Evolutionary conservation across 768 basidiomycete genomes (phyloP).

Genomic region (Collybiopsis confluens): DNA sequence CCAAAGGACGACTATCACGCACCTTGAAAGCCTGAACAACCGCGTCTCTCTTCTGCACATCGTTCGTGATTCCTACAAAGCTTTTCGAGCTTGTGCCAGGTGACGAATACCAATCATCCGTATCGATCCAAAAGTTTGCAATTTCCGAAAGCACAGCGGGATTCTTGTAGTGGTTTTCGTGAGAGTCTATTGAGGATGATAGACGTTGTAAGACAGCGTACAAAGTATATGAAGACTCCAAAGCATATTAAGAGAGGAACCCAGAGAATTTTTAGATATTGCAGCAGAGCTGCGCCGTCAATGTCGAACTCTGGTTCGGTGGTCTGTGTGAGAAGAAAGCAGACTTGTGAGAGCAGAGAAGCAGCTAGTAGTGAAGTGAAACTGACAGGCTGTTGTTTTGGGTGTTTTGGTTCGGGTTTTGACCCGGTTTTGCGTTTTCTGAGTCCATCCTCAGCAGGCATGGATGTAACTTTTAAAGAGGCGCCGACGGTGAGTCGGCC

Average conservation of each 20-base stretch:
- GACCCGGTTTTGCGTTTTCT: slow-evolving; percentile 4
- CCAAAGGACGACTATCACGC: too few relatives aligned
- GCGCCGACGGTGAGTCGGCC: too few relatives aligned
- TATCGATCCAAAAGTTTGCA: slow-evolving; percentile 32
- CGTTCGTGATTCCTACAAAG: slow-evolving; percentile 36
- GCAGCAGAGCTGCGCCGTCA: slow-evolving; percentile 8
- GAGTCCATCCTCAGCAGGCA: slow-evolving; percentile 6
- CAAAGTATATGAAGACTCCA: slow-evolving; percentile 8
- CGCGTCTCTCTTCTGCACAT: slow-evolving; percentile 60
- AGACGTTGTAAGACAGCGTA: background rate
- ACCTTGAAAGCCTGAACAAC: slow-evolving; percentile 80
- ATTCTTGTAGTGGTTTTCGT: slow-evolving; percentile 5
- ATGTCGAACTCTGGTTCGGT: slow-evolving; percentile 10
- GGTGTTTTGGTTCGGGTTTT: background rate
- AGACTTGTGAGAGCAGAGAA: background rate
- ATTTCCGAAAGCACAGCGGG: slow-evolving; percentile 10
- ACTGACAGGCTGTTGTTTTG: background rate
- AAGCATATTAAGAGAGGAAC: slow-evolving; percentile 8
- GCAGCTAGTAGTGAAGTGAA: background rate
- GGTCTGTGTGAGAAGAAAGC: background rate
- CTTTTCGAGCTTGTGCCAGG: slow-evolving; percentile 12
- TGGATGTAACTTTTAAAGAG: too few relatives aligned
- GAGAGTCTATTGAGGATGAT: background rate
- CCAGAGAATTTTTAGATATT: slow-evolving; percentile 12
- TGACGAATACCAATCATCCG: slow-evolving; percentile 31